Evolutionary conservation across 768 basidiomycete species (phyloP).

Genomic region (Pulveroboletus sp.): DNA sequence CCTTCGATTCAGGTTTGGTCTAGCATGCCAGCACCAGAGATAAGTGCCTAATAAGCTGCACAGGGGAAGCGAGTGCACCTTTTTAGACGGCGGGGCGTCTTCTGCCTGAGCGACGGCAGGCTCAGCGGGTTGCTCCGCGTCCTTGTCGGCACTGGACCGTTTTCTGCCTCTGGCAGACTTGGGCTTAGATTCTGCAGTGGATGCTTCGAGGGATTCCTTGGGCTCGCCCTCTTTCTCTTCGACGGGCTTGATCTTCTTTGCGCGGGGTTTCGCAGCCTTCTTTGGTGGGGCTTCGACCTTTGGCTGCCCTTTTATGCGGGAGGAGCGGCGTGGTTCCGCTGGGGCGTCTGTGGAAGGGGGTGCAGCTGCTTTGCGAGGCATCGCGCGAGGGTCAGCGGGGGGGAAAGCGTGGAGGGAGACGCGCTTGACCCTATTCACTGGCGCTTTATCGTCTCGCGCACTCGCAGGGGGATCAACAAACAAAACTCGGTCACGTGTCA

Average conservation of each 20-base stretch:
- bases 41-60: neutral
- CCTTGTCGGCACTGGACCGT: slow-evolving; percentile 41
- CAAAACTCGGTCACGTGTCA: slow-evolving; percentile 31
- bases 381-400: slow-evolving; percentile 26
- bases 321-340: slow-evolving; percentile 62
- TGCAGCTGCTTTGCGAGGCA: slow-evolving; percentile 70
- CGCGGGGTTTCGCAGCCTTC: slow-evolving; percentile 63
- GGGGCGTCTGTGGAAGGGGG: slow-evolving; percentile 32
- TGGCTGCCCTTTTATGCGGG: slow-evolving; percentile 70
- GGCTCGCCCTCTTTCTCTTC: slow-evolving; percentile 44
- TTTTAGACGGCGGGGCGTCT: slow-evolving; percentile 58
- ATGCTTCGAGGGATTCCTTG: slow-evolving; percentile 31
- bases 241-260: slow-evolving; percentile 38
- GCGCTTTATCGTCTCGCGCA: slow-evolving; percentile 31
- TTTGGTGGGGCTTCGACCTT: slow-evolving; percentile 48
- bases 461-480: slow-evolving; percentile 30
- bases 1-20: slow-evolving; percentile 42
- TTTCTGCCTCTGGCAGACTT: slow-evolving; percentile 53
- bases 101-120: slow-evolving; percentile 36
- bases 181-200: slow-evolving; percentile 35
- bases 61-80: slow-evolving; percentile 37
- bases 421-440: slow-evolving; percentile 29
- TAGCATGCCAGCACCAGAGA: slow-evolving; percentile 14
- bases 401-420: slow-evolving; percentile 22
- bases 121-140: slow-evolving; percentile 32